Evolutionary conservation across 441 rosid genomes (phyloP).

Genomic region (Gossypium schwendimanii): DNA sequence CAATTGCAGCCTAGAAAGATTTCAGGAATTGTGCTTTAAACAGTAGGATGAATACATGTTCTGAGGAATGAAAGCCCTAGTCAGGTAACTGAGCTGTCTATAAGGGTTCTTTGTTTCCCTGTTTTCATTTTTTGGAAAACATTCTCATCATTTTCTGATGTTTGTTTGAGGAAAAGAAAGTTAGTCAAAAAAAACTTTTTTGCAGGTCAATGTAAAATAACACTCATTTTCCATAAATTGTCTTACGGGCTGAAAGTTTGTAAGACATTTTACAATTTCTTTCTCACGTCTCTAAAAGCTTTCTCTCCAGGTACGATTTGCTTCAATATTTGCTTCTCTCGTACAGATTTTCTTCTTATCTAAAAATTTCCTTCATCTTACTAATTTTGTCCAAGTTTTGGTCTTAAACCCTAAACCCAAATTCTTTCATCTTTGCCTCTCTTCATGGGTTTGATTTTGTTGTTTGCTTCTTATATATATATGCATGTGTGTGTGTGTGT

Average conservation of each 20-base stretch:
- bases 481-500: too few relatives aligned
- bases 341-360: neutral
- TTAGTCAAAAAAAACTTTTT: neutral
- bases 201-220: neutral
- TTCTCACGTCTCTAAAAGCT: neutral
- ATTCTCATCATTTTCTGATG: neutral
- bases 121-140: neutral
- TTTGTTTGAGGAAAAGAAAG: neutral
- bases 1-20: conserved; percentile 35
- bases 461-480: neutral
- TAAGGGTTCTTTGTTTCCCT: neutral
- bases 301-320: neutral
- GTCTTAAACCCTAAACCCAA: neutral
- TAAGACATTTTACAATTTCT: neutral
- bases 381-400: neutral
- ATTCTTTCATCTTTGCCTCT: neutral
- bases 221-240: neutral
- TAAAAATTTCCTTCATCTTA: neutral
- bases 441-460: neutral
- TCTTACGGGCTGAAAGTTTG: neutral
- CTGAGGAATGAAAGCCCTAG: neutral
- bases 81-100: conserved; percentile 12
- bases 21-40: conserved; percentile 36
- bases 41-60: conserved; percentile 6
- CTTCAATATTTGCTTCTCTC: neutral